phyloP scores from a whole-genome alignment of 805 yeast species.

The Hanseniaspora guilliermondii region DNA sequence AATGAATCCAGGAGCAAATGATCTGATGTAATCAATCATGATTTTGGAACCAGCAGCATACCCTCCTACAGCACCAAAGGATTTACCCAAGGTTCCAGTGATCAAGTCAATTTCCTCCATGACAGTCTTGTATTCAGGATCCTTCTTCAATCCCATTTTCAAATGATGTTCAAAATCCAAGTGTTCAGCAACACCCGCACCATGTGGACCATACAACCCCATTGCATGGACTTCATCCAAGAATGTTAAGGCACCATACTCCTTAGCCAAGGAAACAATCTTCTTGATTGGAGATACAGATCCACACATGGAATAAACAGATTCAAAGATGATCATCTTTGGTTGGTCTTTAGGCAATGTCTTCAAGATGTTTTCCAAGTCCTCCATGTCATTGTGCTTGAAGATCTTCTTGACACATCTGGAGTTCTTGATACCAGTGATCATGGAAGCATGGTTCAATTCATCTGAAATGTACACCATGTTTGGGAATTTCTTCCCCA shows the following conservation, averaged over 20 bases:
- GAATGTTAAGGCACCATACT: slow-evolving; percentile 93
- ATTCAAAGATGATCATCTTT: slow-evolving; percentile 90
- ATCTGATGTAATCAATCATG: slow-evolving; percentile 88
- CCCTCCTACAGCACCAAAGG: slow-evolving; percentile 96
- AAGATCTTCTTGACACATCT: slow-evolving; percentile 78
- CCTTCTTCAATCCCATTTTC: slow-evolving; percentile 39
- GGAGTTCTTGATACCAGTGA: slow-evolving; percentile 86
- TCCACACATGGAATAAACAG: slow-evolving; percentile 97
- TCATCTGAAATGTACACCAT: slow-evolving; percentile 87
- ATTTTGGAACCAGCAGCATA: slow-evolving; percentile 80
- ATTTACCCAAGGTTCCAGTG: slow-evolving; percentile 95
- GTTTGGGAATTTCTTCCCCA: slow-evolving; percentile 83
- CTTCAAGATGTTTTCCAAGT: slow-evolving; percentile 67
- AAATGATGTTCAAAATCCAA: slow-evolving; percentile 76
- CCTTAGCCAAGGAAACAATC: slow-evolving; percentile 91
- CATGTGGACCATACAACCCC: slow-evolving; percentile 98
- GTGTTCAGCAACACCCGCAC: slow-evolving; percentile 99
- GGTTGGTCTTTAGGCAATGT: slow-evolving; percentile 79
- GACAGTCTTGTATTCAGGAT: slow-evolving; percentile 38
- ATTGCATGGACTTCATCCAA: slow-evolving; percentile 98
- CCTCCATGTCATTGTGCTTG: slow-evolving; percentile 78
- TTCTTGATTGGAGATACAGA: slow-evolving; percentile 86
- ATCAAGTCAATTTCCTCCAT: slow-evolving; percentile 89
- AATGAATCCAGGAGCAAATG: slow-evolving; percentile 93
- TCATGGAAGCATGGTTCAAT: slow-evolving; percentile 95